These are phyloP conservation scores for Calonectria multiphialidica DNA, from an alignment of 2,329 filamentous ascomycete species.

Conservation along the genomic window DNA sequence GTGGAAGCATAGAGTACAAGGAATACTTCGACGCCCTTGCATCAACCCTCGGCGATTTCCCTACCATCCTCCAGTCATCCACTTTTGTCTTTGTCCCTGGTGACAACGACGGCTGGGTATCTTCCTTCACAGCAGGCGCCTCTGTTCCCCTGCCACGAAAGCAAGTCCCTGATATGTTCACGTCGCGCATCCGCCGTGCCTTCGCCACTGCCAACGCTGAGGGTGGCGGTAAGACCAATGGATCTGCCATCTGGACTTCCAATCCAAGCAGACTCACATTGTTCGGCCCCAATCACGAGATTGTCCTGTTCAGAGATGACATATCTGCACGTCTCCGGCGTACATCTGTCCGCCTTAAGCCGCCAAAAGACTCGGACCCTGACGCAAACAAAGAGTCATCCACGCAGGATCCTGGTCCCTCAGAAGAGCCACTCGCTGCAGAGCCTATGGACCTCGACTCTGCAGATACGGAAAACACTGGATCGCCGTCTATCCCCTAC, in stretches of 20 bases:
- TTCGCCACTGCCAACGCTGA: constrained; percentile 85
- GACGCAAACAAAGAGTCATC: constrained; percentile 47
- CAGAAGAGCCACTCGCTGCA: constrained; percentile 33
- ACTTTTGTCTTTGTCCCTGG: constrained; percentile 95
- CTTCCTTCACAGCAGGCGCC: constrained; percentile 83
- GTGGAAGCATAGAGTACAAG: constrained; percentile 95
- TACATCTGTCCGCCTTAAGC: constrained; percentile 78
- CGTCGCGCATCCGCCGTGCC: constrained; percentile 83
- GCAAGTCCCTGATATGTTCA: constrained; percentile 88
- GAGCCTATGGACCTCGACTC: constrained; percentile 58
- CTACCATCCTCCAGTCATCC: constrained; percentile 79
- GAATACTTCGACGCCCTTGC: constrained; percentile 94
- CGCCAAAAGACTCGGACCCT: constrained; percentile 49
- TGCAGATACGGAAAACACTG: constrained; percentile 42
- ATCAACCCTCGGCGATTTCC: constrained; percentile 84
- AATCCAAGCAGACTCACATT: constrained; percentile 87
- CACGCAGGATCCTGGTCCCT: constrained; percentile 20
- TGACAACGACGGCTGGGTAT: constrained; percentile 98
- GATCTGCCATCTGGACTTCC: constrained; percentile 84
- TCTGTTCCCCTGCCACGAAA: constrained; percentile 77
- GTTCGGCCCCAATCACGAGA: constrained; percentile 89
- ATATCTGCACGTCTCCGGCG: constrained; percentile 83
- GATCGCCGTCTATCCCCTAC: constrained; percentile 56
- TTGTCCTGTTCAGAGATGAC: constrained; percentile 90
- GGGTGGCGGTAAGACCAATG: constrained; percentile 60